These are phyloP conservation scores for Tilletia caries DNA, from an alignment of 1,284 basidiomycete species.

Conservation along the genomic window DNA sequence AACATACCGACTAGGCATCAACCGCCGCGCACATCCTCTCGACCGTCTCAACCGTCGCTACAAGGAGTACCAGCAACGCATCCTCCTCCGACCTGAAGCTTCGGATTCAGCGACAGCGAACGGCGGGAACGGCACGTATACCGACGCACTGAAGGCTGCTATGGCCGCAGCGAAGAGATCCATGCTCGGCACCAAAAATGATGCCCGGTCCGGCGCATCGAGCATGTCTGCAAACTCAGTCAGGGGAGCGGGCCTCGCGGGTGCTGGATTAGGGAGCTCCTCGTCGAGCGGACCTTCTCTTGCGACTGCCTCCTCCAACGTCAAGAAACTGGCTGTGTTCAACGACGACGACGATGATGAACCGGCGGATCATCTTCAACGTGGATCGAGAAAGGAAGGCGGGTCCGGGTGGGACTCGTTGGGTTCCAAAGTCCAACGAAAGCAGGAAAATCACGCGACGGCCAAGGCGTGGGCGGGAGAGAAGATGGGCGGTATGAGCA, in stretches of 20 bases:
- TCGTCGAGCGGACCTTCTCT: not conserved
- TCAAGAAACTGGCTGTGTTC: constrained; percentile 14
- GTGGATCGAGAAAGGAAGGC: not conserved
- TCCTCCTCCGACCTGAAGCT: constrained; percentile 25
- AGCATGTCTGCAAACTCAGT: constrained; percentile 30
- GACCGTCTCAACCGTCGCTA: constrained; percentile 81
- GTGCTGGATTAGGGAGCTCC: not conserved
- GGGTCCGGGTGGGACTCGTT: not conserved
- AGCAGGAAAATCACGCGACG: constrained; percentile 3
- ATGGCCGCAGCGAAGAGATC: constrained; percentile 42
- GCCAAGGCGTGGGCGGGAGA: constrained; percentile 4
- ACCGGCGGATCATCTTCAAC: not conserved
- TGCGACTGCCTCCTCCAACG: not conserved
- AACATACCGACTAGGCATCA: constrained; percentile 78
- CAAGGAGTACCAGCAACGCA: constrained; percentile 71
- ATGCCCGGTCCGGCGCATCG: constrained; percentile 7
- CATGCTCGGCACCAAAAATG: constrained; percentile 42
- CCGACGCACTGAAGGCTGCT: constrained; percentile 38
- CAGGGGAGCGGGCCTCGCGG: constrained; percentile 22
- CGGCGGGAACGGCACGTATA: constrained; percentile 21
- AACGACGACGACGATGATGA: constrained; percentile 17
- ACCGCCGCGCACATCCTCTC: constrained; percentile 72
- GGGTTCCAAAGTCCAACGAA: constrained; percentile 1
- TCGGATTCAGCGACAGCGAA: constrained; percentile 9
- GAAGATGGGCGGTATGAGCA: not conserved